These are phyloP conservation scores for Coniferiporia weirii DNA, from an alignment of 1,284 basidiomycete species.

Conservation along the genomic window DNA sequence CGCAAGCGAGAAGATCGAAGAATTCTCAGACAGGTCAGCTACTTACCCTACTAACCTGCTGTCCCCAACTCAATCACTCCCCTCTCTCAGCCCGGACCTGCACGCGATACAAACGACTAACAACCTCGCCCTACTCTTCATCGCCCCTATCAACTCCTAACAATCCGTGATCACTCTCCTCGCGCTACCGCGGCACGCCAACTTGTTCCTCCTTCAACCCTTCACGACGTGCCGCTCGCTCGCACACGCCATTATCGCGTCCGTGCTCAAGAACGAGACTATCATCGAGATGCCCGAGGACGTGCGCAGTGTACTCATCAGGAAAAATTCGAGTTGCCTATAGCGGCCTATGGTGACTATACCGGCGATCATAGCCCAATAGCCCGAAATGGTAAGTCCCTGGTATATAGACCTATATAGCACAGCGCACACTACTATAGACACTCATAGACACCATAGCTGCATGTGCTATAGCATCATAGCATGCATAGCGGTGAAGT, in stretches of 20 bases:
- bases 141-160: constrained; percentile 91
- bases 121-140: constrained; percentile 84
- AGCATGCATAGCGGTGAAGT: too few species aligned
- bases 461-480: too few species aligned
- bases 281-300: constrained; percentile 87
- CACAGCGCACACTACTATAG: too few species aligned
- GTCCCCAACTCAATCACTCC: too few species aligned
- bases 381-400: too few species aligned
- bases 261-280: constrained; percentile 92
- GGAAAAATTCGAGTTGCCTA: too few species aligned
- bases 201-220: constrained; percentile 77
- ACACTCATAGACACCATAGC: too few species aligned
- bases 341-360: too few species aligned
- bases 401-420: too few species aligned
- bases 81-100: constrained; percentile 65
- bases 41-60: too few species aligned
- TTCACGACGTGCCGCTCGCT: constrained; percentile 86
- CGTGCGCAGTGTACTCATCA: constrained; percentile 66
- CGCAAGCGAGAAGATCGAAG: constrained; percentile 78
- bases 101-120: constrained; percentile 81
- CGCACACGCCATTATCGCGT: constrained; percentile 87
- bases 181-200: constrained; percentile 83
- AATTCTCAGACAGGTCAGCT: too few species aligned
- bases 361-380: too few species aligned
- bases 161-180: constrained; percentile 90